Conservation (phyloP, 305 asterid genomes). For the Fraxinus sp. region DNA sequence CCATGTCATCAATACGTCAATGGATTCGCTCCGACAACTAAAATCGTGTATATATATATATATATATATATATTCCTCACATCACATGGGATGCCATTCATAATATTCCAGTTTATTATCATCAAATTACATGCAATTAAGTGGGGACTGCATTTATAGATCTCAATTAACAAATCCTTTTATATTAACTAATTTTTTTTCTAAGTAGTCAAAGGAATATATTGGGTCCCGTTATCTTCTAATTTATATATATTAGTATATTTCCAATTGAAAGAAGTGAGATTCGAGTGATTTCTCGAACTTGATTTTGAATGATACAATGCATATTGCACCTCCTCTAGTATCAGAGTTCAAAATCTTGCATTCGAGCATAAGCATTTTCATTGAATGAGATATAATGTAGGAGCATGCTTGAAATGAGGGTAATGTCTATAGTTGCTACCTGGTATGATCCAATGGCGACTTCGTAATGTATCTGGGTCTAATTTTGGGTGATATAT, state of each 20-base stretch:
- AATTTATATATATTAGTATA: neutral
- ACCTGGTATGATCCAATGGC: neutral
- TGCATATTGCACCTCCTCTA: neutral
- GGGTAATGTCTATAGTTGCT: neutral
- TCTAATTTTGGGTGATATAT: neutral
- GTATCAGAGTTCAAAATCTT: neutral
- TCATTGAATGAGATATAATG: neutral
- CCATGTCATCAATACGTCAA: neutral
- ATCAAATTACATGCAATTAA: neutral
- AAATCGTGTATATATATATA: no score
- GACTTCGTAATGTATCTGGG: neutral
- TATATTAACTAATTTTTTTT: neutral
- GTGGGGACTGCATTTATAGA: neutral
- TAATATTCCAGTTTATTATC: conserved; percentile 1
- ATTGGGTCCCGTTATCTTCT: neutral
- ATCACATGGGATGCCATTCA: conserved; percentile 33
- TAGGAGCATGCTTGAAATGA: neutral
- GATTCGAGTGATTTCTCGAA: neutral
- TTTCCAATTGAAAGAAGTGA: neutral
- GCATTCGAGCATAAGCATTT: neutral
- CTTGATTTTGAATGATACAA: neutral
- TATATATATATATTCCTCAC: conserved; percentile 10
- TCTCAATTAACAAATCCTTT: neutral
- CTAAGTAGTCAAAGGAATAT: neutral
- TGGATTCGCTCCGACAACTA: neutral